phyloP scores from a whole-genome alignment of 169 alveolate species.

The Cryptosporidium canis region DNA sequence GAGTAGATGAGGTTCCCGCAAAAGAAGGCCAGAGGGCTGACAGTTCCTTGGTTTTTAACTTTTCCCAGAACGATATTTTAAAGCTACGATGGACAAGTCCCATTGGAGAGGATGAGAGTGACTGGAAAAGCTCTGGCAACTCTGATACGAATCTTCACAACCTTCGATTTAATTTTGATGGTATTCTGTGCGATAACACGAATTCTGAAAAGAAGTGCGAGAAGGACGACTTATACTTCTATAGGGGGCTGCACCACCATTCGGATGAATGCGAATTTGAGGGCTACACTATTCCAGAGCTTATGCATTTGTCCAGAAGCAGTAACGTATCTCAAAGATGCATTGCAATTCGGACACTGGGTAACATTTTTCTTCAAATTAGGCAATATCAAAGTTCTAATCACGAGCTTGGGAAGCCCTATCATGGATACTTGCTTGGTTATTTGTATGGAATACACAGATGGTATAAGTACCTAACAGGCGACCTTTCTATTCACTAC shows the following conservation, averaged over 20 bases:
- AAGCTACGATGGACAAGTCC: conserved; percentile 77
- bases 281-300: conserved; percentile 75
- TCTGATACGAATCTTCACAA: conserved; percentile 30
- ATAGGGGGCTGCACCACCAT: conserved; percentile 74
- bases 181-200: conserved; percentile 60
- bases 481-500: conserved; percentile 39
- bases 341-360: conserved; percentile 73
- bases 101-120: conserved; percentile 64
- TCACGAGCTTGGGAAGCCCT: background rate
- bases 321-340: conserved; percentile 67
- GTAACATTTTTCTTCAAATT: conserved; percentile 23
- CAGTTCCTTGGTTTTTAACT: conserved; percentile 5
- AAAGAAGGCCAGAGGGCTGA: background rate
- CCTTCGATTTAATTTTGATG: conserved; percentile 73
- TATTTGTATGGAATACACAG: conserved; percentile 56
- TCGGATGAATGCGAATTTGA: conserved; percentile 73
- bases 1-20: background rate
- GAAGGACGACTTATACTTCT: conserved; percentile 53
- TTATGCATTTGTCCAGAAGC: conserved; percentile 73
- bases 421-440: conserved; percentile 14
- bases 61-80: conserved; percentile 53
- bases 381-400: conserved; percentile 14
- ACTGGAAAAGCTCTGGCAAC: background rate
- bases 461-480: conserved; percentile 49
- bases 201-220: conserved; percentile 2